phyloP scores from a whole-genome alignment of 176 grass and related monocot genomes.

The Poa pratensis region DNA sequence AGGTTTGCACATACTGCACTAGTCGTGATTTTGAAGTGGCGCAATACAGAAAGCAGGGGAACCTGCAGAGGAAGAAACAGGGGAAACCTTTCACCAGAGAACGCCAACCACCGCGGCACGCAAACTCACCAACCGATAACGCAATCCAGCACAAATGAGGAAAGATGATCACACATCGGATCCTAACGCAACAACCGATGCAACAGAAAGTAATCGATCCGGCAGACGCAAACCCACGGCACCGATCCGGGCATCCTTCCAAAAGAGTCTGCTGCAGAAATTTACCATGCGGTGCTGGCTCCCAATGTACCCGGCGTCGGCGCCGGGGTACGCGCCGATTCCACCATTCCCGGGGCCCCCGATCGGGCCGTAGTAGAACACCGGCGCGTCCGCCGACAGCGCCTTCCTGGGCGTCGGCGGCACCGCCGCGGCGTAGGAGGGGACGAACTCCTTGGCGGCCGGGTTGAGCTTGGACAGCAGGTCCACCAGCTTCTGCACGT shows the following conservation, averaged over 20 bases:
- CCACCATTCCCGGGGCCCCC: slow-evolving; percentile 21
- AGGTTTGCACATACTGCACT: slow-evolving; percentile 1
- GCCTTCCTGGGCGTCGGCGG: slow-evolving; percentile 37
- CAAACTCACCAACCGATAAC: slow-evolving; percentile 34
- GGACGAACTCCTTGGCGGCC: slow-evolving; percentile 88
- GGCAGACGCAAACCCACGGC: background rate
- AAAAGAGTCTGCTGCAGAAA: background rate
- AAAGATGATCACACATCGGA: background rate
- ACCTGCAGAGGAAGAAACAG: slow-evolving; percentile 17
- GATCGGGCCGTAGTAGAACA: slow-evolving; percentile 54
- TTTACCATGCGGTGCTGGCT: slow-evolving; percentile 61
- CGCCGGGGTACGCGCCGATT: slow-evolving; percentile 46
- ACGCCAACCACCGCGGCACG: slow-evolving; percentile 47
- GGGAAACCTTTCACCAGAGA: slow-evolving; percentile 14
- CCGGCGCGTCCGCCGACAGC: slow-evolving; percentile 73
- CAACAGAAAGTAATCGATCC: background rate
- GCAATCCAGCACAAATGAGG: slow-evolving; percentile 26
- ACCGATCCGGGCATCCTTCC: slow-evolving; percentile 44
- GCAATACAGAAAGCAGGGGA: background rate
- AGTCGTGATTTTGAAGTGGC: background rate
- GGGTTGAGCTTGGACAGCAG: slow-evolving; percentile 90
- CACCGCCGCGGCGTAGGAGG: slow-evolving; percentile 43
- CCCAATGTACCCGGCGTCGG: slow-evolving; percentile 35
- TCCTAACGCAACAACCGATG: background rate
- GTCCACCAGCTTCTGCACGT: slow-evolving; percentile 81